Percentiles rank a stretch among this genome's conserved stretches.
These are phyloP conservation scores for Fusarium ambrosium DNA, from an alignment of 2,329 filamentous ascomycete species.

Conservation along the genomic window DNA sequence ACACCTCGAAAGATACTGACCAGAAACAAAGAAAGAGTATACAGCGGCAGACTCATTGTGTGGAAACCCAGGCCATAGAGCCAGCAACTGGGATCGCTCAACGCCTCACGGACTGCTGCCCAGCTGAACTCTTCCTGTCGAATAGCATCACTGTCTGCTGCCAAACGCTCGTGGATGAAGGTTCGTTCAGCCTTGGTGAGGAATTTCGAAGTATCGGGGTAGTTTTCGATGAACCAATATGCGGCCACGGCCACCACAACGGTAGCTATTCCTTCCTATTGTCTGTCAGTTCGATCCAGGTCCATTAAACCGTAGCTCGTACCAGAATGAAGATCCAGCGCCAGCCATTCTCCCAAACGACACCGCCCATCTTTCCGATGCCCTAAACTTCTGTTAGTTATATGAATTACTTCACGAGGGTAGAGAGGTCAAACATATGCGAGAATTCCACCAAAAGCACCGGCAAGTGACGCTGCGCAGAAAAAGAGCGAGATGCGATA, in stretches of 20 bases:
- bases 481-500: conserved; percentile 70
- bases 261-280: conserved; percentile 67
- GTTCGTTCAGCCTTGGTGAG: conserved; percentile 66
- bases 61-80: conserved; percentile 80
- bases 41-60: conserved; percentile 75
- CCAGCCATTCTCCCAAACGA: conserved; percentile 67
- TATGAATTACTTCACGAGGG: accelerated
- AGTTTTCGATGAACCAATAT: conserved; percentile 76
- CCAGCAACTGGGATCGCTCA: conserved; percentile 79
- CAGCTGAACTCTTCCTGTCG: conserved; percentile 78
- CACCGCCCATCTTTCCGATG: conserved; percentile 66
- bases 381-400: conserved; percentile 52
- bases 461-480: conserved; percentile 66
- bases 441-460: conserved; percentile 69
- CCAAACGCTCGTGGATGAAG: conserved; percentile 73
- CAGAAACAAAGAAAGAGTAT: conserved; percentile 69
- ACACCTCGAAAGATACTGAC: conserved; percentile 48
- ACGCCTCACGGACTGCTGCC: conserved; percentile 72
- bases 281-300: neutral
- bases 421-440: too few species aligned
- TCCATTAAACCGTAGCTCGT: neutral
- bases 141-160: conserved; percentile 77
- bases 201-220: conserved; percentile 71
- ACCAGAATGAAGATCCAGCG: conserved; percentile 73
- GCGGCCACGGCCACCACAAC: conserved; percentile 63